Evolutionary conservation across 768 basidiomycete species (phyloP), one percentile per base, ranked within the genome.

Genomic region (Boletus rubropictus): DNA sequence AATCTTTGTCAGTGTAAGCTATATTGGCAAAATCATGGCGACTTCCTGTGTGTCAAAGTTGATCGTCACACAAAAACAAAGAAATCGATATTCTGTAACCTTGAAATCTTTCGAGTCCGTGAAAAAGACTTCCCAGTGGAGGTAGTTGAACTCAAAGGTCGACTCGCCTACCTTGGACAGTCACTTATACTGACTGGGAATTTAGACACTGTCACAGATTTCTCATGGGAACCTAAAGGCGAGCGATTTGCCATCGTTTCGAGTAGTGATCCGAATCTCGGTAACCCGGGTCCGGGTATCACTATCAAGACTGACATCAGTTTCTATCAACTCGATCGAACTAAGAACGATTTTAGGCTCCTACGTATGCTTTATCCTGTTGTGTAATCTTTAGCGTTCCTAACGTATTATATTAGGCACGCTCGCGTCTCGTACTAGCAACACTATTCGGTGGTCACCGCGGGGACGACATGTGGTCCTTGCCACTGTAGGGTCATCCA

Each of bases 221-320:
- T 99, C 67, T 91, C 92, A 38, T 98, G 96, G 96, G 96, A 98
- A 67, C 95, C 96, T n/a, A 86, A 86, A 65, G 92, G 95, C 52
- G 86, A 90, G 61, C 85, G 96, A 28, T 99, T 98, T 70, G 91
- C 89, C 35, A 91, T 98, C 53, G 87, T 98, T 45, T 89, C 93
- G 4, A 92, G 88, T 52, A 88, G 73, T 66, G 96, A 99, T 64
- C 91, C 94, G 39, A 96, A 95, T 66, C 77, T 91, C 28, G 89
- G 88, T 38, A 92, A 89, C 65, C 80, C 89, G 46, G 88, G 83
- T 4, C 88, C 90, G 34, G 95, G 93, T 50, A 78, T 88, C 52
- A 90, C 90, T n/a, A 82, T 94, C 72, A 96, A 95, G 73, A 98
- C 94, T 39, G 89, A 93, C 64, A 81, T 97, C 54, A 83, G 85